Evolutionary conservation across 441 rosid species (phyloP), one percentile per base, ranked within the genome.

Genomic region (Kokia cookei): DNA sequence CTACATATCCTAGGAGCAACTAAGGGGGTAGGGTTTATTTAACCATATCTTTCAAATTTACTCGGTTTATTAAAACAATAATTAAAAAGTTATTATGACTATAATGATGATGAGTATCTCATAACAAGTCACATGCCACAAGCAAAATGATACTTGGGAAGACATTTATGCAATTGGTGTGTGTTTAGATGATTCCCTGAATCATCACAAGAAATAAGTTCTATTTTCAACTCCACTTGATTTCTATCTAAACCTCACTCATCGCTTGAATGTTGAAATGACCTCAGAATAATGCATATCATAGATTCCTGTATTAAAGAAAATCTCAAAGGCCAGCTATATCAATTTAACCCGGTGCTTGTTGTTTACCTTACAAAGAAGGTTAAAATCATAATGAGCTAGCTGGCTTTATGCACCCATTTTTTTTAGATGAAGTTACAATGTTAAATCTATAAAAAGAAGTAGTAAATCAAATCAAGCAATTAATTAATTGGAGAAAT

Each of bases 121-220:
- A 65, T 76, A 50, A 78, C 77, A 75, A 68, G 73, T 6, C 71
- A 67, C 71, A 67, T 48, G 71, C 58, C 77, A 43, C 61, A 7
- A 15, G 15, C 50, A 53, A 63, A 37, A 74, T 45, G 4, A 42
- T 67, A 66, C 70, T 4, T 24, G 19, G n/a, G n/a, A 70, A 72
- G 66, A 61, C 58, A 45, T 45, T 73, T 37, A 26, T 10, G 69
- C 53, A 40, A 32, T 27, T 37, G 72, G 50, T 58, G 63, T 63
- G 63, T 61, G 62, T 47, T 9, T 26, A 57, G 32, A 7, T 9
- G n/a, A 37, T 37, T 37, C 26, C 17, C 14, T 40, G 24, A 65
- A 65, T 43, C 47, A 68, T 68, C 40, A 27, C 72, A 47, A 64
- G 4, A 32, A 58, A 27, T 43, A 47, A 74, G 61, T 24, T 42